Evolutionary conservation across 352 stramenopile species (phyloP), one percentile per base, ranked within the genome.

Genomic region (Nothophytophthora sp.): DNA sequence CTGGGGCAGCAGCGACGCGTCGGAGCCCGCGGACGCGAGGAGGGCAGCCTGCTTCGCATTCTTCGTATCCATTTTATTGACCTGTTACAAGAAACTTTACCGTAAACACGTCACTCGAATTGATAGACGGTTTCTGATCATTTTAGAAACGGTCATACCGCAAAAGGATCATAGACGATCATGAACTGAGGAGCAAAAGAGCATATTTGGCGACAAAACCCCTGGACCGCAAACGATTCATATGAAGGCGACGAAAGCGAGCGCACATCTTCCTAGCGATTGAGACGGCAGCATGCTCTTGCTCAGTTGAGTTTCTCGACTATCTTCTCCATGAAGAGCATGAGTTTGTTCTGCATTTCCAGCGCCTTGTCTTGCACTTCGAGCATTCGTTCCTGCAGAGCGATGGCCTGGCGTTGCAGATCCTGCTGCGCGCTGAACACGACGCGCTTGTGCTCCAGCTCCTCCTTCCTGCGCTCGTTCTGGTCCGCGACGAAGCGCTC

Each of bases 301-400:
- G n/a, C 30, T 49, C 32, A 67, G 32, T 41, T 42, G 12, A 67
- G 28, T 36, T 63, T 68, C 18, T 68, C 60, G 44, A 68, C 62
- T 4, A 55, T 41, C 47, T 58, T 63, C 20, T 67, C 59, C 59
- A 67, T 67, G 16, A 67, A 23, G 15, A 36, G 16, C 59, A 67
- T 55, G 20, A 67, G 48, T 5, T 55, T 57, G 11, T 60, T 42
- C 28, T 67, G 59, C 60, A 68, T 56, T 12, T 51, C 49, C 29
- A 63, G 51, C 8, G 60, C 44, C 33, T 63, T 68, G 38, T 64
- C 47, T 39, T 68, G 60, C 30, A 64, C 62, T 13, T 68, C 43
- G 36, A 64, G 16, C 3, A 53, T 28, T 48, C 50, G 41, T 30
- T 50, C 59, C 40, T 68, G 60, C 16, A 68, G 30, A 8, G 62